Base-by-base conservation (phyloP, 495 filamentous ascomycete species). In the Daldinia childiae region DNA sequence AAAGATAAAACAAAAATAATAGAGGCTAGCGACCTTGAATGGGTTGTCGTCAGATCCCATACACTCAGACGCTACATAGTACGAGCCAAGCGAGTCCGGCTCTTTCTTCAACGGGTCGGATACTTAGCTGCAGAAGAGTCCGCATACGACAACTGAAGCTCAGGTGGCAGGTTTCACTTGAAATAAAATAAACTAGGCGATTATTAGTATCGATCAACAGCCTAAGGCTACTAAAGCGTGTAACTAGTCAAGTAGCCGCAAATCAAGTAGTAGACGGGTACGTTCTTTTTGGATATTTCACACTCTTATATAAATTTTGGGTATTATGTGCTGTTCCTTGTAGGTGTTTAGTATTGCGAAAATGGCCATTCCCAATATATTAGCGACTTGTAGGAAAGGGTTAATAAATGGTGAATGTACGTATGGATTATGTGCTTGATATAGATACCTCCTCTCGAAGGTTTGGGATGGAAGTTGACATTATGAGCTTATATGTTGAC, bases 71-170 rank as follows among this genome's bases (percentile, higher is more conserved):
- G 24, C 43, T 24, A 48, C n/a, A n/a, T n/a, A n/a, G n/a, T n/a
- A n/a, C n/a, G 11, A 30, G 51, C 51, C 58, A 71, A 66, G 63
- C 52, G 36, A 66, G 63, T 45, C 69, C 58, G 63, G 58, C 26
- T 24, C 29, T 62, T 66, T 67, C 58, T 62, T 61, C 62, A 66
- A 58, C 68, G 68, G 68, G 52, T 58, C 58, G 58, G 62, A 48
- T 58, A 61, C 58, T 66, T 71, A 71, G 69, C 57, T 71, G 68
- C 65, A 62, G 58, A 36, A 62, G 36, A 59, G 48, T 36, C 67
- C 61, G 67, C 67, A 69, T 52, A 48, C 45, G 21, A 62, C 39
- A 62, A 26, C 52, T 61, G 36, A 62, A 59, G 34, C 19, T 55
- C 39, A 57, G 17, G 55, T 56, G 32, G 19, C 39, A 64, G 41